Evolutionary conservation across 306 rosid species (phyloP), one percentile per base, ranked within the genome.

Genomic region (Rosa multiflora): DNA sequence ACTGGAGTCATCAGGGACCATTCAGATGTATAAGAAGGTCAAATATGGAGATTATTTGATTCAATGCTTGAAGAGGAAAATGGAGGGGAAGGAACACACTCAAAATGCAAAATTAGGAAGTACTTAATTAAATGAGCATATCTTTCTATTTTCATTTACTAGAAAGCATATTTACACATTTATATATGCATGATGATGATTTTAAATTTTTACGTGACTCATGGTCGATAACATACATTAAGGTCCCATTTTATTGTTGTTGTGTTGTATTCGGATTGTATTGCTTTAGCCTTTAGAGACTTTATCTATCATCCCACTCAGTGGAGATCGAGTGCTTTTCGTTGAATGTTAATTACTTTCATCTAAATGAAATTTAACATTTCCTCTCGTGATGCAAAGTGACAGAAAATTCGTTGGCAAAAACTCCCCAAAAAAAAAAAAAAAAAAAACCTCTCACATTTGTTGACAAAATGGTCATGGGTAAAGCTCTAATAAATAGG

Each of bases 31-130:
- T 80, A 73, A 80, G 61, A 80, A 80, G 71, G 74, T 88, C 26
- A 68, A 12, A 13, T 81, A 37, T 81, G 88, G 84, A 85, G 88
- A 85, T 75, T 80, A 85, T 83, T 46, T 76, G 71, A 48, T 75
- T 59, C 70, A 76, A 23, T 51, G 84, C 21, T 0, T 80, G 47
- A 78, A 70, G 44, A 74, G 77, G 66, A 80, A 84, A 84, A 6
- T 84, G 70, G 73, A 84, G 43, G 85, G 83, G 58, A 87, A 87
- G 72, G 39, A 83, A 63, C 90, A 70, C 71, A 20, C 32, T 4
- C 75, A 77, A 58, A 58, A 5, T 29, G 86, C 75, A 37, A 87
- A 20, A 66, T 20, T 84, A 0, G 21, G 40, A 63, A 35, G 26
- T 15, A 29, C 69, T 21, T 59, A 53, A 14, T 21, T 29, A 53